Evolutionary conservation across 78 protist genomes (phyloP), one percentile per base, ranked within the genome.

Genomic region (Speleostelium caveatum): DNA sequence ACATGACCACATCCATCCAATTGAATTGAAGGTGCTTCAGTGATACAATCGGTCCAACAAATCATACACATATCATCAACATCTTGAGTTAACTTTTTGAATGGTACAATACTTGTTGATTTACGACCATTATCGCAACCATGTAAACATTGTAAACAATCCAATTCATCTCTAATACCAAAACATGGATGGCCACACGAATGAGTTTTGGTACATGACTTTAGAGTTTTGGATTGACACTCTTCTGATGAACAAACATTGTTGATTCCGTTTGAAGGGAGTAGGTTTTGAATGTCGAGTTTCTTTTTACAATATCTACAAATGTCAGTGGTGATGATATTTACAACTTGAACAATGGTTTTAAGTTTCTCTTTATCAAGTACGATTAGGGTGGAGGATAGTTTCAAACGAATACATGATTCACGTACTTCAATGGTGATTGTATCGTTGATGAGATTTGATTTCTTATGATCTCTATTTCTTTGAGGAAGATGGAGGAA

Each of bases 1-100:
- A 92, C 63, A 58, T 94, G 96, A 19, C 94, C 96, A 78, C 96
- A 94, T n/a, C n/a, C n/a, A 8, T 74, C 95, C 60, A 94, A 73
- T 67, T 75, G 93, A 28, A 94, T 68, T 1, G 86, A 73, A 24
- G 96, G 96, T 6, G 94, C 88, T 28, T 68, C 94, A 3, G 68
- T 21, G 4, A 94, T 33, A 26, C 61, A 30, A 5, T 93, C 96
- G 6, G 83, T 86, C 95, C 95, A 94, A 63, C 96, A 94, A 62
- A 94, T 87, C 86, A 71, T 62, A 87, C 96, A 94, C 66, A 87
- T 90, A 33, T 91, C 95, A 39, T 94, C 96, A 12, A 62, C 49
- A 65, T 92, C 86, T 80, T 91, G 87, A 22, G 85, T 51, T 8
- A 72, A 39, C 21, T 63, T 69, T 17, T 86, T 65, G 7, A 24